phyloP scores from a whole-genome alignment of 345 rosid species.

The Zanthoxylum bungeanum region DNA sequence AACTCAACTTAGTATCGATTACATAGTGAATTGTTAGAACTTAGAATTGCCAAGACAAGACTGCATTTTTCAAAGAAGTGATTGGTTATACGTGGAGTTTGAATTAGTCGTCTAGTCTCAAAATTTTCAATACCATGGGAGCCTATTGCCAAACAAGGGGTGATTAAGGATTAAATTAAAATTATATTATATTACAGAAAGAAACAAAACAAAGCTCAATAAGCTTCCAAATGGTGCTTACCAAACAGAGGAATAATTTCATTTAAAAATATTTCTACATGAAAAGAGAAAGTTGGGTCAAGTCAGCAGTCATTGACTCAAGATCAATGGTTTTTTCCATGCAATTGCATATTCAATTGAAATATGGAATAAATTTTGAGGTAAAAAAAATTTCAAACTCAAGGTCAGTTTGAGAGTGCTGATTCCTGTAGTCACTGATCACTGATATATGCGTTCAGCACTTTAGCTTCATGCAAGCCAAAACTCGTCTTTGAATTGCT shows the following conservation, averaged over 20 bases:
- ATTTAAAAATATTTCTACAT: background rate
- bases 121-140: conserved; percentile 4
- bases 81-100: background rate
- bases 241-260: background rate
- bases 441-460: background rate
- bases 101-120: background rate
- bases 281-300: background rate
- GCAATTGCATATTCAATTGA: background rate
- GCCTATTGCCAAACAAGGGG: conserved; percentile 7
- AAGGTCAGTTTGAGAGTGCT: background rate
- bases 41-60: background rate
- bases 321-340: background rate
- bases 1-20: too few relatives aligned
- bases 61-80: background rate
- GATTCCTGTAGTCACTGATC: background rate
- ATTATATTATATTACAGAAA: background rate
- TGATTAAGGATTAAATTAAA: background rate
- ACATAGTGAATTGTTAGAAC: too few relatives aligned
- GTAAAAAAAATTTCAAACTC: background rate
- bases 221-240: background rate
- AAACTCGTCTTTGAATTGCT: background rate
- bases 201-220: background rate
- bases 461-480: background rate
- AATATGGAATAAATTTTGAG: background rate
- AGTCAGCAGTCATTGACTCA: background rate